Evolutionary conservation across 1,139 yeast species (phyloP).

Genomic region (Sugiyamaella pinicola): DNA sequence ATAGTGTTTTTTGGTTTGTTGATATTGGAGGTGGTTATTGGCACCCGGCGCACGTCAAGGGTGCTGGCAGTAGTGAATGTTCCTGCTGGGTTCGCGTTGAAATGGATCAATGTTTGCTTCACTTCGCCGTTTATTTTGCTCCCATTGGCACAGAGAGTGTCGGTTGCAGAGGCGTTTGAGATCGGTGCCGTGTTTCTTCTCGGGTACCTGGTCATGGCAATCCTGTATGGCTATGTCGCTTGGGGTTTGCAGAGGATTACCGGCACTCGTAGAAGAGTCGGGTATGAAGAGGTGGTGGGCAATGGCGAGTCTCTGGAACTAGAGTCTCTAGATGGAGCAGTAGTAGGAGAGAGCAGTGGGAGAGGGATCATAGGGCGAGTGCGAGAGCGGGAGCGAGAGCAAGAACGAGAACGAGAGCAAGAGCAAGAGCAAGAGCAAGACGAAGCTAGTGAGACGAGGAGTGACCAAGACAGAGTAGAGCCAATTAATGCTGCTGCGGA

Average conservation of each 20-base stretch:
- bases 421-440: neutral
- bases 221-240: constrained; percentile 52
- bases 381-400: neutral
- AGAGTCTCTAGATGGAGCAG: neutral
- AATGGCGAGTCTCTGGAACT: constrained; percentile 2
- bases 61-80: constrained; percentile 56
- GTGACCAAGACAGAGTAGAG: neutral
- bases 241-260: constrained; percentile 46
- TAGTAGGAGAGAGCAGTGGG: constrained; percentile 16
- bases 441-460: neutral
- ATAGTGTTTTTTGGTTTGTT: constrained; percentile 56
- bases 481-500: too few relatives aligned
- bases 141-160: constrained; percentile 65
- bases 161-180: constrained; percentile 67
- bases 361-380: neutral
- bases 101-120: constrained; percentile 80
- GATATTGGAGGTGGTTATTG: constrained; percentile 42
- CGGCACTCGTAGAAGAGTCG: constrained; percentile 40
- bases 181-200: constrained; percentile 72
- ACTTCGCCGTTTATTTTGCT: constrained; percentile 74
- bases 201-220: constrained; percentile 60
- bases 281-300: constrained; percentile 22
- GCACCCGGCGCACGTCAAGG: constrained; percentile 46
- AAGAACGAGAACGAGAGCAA: neutral
- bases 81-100: constrained; percentile 66